Evolutionary conservation across 1,139 yeast genomes (phyloP).

Genomic region (Hansenula lynferdii): DNA sequence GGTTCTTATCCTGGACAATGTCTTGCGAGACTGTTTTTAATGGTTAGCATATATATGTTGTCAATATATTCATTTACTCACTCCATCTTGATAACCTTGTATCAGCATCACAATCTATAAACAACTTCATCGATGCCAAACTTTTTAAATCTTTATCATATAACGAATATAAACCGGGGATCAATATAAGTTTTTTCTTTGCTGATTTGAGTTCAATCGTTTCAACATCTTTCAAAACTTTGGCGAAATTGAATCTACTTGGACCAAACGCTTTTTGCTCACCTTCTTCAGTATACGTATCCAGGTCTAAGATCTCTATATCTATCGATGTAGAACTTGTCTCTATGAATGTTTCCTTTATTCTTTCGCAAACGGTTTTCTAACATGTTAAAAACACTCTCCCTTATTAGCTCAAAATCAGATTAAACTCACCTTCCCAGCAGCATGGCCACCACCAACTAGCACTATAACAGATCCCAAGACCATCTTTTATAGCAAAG

Average conservation of each 20-base stretch:
- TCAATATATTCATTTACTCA: not conserved
- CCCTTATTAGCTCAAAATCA: constrained; percentile 17
- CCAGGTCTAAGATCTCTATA: constrained; percentile 41
- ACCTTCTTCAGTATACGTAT: constrained; percentile 13
- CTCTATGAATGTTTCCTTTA: constrained; percentile 16
- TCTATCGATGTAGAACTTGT: constrained; percentile 19
- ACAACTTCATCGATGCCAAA: constrained; percentile 62
- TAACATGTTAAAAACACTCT: not conserved
- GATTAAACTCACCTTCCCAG: constrained; percentile 49
- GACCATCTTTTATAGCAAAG: not conserved
- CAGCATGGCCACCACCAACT: constrained; percentile 73
- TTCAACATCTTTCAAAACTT: constrained; percentile 23
- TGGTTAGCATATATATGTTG: no score
- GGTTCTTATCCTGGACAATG: constrained; percentile 28
- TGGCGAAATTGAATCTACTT: constrained; percentile 32
- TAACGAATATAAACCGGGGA: constrained; percentile 80
- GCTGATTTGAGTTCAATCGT: constrained; percentile 6
- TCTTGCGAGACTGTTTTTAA: constrained; percentile 37
- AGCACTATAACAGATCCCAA: constrained; percentile 36
- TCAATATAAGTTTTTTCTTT: constrained; percentile 37
- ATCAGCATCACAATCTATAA: constrained; percentile 85
- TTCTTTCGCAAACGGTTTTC: constrained; percentile 20
- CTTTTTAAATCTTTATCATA: constrained; percentile 57
- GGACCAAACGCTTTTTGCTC: constrained; percentile 4
- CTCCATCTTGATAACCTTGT: constrained; percentile 74